Base-by-base conservation (phyloP, 2,329 filamentous ascomycete species). In the Penicillium sp. region DNA sequence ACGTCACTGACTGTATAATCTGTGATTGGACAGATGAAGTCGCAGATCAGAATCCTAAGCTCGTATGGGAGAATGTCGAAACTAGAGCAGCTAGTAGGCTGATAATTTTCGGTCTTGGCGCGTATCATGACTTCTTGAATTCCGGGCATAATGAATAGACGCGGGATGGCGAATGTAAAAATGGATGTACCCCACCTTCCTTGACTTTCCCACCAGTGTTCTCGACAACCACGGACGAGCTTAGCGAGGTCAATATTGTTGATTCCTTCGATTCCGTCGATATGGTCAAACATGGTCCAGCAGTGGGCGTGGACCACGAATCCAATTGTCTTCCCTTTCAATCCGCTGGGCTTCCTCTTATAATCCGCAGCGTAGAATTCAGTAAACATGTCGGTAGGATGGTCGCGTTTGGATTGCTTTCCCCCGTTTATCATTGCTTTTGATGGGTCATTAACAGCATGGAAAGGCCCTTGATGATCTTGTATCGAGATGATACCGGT, bases 271-370 rank as follows among this genome's bases (percentile, higher is more conserved):
- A n/a, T n/a, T n/a, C n/a, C n/a, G n/a, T n/a, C n/a, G n/a, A n/a
- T n/a, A n/a, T n/a, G 38, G n/a, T 40, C n/a, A 18, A 56, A 18
- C n/a, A 58, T 22, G 9, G 21, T 36, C 52, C 55, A 57, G 38
- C 56, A 58, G 43, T 58, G 49, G n/a, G 49, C 49, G 42, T 58
- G 56, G 6, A 56, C 34, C 21, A 53, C 7, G n/a, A 40, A 56
- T n/a, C 53, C 53, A n/a, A 53, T 34, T 21, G 21, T 34, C 27
- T 56, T 18, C 2, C 27, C 42, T 36, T 39, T 46, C 5, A n/a
- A 40, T 6, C 16, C 3, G 13, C 2, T 29, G 13, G 36, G 24
- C 13, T 45, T 48, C 18, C 39, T 50, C 9, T 7, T 10, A 47
- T 18, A 2, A 6, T 5, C 24, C 22, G 49, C 49, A 14, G 48